Evolutionary conservation across 1,139 yeast species (phyloP).

Genomic region (Zygosaccharomyces pseudobailii): DNA sequence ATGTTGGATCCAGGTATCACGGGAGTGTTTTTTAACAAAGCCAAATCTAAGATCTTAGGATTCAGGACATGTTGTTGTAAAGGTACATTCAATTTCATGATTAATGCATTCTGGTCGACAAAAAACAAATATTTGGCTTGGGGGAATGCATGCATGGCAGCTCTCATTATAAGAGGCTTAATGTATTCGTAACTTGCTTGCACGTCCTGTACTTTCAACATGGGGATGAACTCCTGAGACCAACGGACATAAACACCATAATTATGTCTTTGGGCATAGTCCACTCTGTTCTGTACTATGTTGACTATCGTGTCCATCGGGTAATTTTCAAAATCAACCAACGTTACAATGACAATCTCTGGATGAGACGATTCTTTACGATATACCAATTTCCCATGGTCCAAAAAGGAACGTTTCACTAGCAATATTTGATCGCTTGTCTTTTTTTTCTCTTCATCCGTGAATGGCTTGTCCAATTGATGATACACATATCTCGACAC

Average conservation of each 20-base stretch:
- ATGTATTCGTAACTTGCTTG: constrained; percentile 22
- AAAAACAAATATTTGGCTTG: constrained; percentile 81
- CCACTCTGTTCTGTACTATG: constrained; percentile 74
- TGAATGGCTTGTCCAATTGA: constrained; percentile 43
- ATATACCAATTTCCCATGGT: constrained; percentile 59
- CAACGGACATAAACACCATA: constrained; percentile 81
- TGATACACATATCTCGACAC: constrained; percentile 42
- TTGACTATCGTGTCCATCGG: constrained; percentile 55
- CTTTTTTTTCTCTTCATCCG: constrained; percentile 38
- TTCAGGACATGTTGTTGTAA: constrained; percentile 53
- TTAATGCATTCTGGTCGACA: constrained; percentile 66
- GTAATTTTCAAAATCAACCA: constrained; percentile 68
- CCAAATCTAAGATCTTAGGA: constrained; percentile 51
- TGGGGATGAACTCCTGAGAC: constrained; percentile 72
- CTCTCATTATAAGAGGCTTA: constrained; percentile 44
- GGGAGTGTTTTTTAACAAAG: constrained; percentile 62
- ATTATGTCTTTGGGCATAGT: constrained; percentile 68
- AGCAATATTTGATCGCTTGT: constrained; percentile 38
- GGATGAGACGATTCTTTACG: constrained; percentile 47
- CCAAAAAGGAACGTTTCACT: constrained; percentile 56
- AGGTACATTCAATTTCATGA: constrained; percentile 61
- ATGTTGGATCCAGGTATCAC: constrained; percentile 63
- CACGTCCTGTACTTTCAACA: constrained; percentile 40
- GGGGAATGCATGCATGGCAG: constrained; percentile 86
- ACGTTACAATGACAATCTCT: constrained; percentile 72